Evolutionary conservation across 176 grass and related monocot species (phyloP).

Genomic region (Eleusine coracana): DNA sequence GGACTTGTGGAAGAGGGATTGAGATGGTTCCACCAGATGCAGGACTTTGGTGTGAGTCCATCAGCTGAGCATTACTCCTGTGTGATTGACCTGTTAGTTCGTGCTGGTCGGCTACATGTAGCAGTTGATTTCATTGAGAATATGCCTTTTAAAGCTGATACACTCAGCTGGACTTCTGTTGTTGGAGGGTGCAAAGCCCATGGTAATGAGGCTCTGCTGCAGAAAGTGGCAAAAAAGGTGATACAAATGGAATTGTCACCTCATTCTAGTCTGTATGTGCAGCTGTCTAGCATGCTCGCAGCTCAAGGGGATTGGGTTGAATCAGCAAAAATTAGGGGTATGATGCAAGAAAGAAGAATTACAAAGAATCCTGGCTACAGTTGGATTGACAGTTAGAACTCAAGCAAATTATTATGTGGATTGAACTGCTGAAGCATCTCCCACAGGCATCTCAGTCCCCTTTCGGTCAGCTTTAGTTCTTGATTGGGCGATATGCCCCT

Average conservation of each 20-base stretch:
- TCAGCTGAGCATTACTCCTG: conserved; percentile 68
- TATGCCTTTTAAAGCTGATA: conserved; percentile 74
- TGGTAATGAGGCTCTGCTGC: conserved; percentile 53
- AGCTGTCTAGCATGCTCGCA: conserved; percentile 65
- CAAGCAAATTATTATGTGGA: neutral
- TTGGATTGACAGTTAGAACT: conserved; percentile 62
- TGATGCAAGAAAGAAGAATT: conserved; percentile 62
- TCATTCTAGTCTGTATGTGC: conserved; percentile 66
- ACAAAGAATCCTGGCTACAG: conserved; percentile 64
- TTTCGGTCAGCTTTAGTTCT: too few species aligned
- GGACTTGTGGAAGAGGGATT: conserved; percentile 68
- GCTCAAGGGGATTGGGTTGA: conserved; percentile 64
- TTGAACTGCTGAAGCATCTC: neutral
- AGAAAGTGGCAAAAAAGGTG: conserved; percentile 48
- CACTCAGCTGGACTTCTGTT: conserved; percentile 62
- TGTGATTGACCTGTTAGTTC: conserved; percentile 63
- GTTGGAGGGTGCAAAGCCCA: conserved; percentile 71
- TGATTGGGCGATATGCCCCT: too few species aligned
- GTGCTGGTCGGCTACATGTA: conserved; percentile 64
- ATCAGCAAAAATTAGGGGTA: conserved; percentile 57
- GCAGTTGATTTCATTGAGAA: conserved; percentile 72
- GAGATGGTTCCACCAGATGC: conserved; percentile 68
- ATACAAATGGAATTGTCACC: conserved; percentile 28
- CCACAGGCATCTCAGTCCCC: neutral
- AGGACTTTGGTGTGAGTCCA: conserved; percentile 54